Base-by-base conservation (phyloP, 352 stramenopile species). In the Phytophthora ramorum region DNA sequence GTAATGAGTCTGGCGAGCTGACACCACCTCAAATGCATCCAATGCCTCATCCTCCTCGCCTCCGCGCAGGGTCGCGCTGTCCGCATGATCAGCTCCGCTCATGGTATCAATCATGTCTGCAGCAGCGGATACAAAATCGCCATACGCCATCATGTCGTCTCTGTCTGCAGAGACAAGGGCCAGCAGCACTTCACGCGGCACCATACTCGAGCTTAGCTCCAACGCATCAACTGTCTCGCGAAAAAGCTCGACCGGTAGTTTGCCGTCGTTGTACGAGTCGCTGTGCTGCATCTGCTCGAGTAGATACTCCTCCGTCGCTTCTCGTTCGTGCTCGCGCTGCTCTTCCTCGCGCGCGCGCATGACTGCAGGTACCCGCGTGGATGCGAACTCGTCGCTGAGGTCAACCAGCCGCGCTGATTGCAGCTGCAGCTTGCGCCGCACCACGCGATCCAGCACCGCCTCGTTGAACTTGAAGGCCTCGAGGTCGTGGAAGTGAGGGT, bases 261-360 rank as follows among this genome's bases (percentile, higher is more conserved):
- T 80, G 14, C 79, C 81, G 58, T 90, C 80, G 49, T 91, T 92
- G 56, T 84, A 90, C 20, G 78, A 73, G 30, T 92, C 84, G 16
- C 75, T 79, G 24, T 76, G 79, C 61, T 89, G 81, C 61, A 92
- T 78, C 13, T 66, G 63, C 26, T 90, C 84, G 4, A 91, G 76
- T 22, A 92, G 38, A 38, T 73, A 71, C 60, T 91, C 81, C 43
- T 92, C 84, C 4, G 73, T 62, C 9, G 56, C 60, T 44, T 92
- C 79, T n/a, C 73, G 69, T 3, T 77, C 69, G 9, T 56, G 71
- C 4, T 67, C 60, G 1, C 81, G 78, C 20, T 79, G 63, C 17
- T 83, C 72, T 19, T 82, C 66, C n/a, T 74, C 63, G 2, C 60
- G 44, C 2, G 71, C 58, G 7, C 65, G 63, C 45, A 87, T 78